Evolutionary conservation across 352 stramenopile genomes (phyloP), one percentile per base, ranked within the genome.

Genomic region (Pythium rhizo-oryzae): DNA sequence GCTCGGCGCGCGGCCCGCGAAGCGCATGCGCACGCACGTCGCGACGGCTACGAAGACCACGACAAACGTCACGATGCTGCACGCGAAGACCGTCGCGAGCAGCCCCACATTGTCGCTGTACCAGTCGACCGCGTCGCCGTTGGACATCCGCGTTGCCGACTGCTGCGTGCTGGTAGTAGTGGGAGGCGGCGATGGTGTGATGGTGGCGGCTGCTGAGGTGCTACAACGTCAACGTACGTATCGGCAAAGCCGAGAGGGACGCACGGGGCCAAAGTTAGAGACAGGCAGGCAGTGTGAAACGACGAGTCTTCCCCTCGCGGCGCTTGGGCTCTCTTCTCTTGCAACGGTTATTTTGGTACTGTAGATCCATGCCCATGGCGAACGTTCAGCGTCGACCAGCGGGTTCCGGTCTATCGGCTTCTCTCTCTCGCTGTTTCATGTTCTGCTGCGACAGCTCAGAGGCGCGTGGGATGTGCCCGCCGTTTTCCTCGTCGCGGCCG

Each of bases 51-150:
- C 11, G 33, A 85, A 81, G 1, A 60, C 35, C 39, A 82, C 24
- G 8, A 84, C 16, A 55, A 90, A 92, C 15, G 74, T 47, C 16
- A 68, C 25, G 1, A 81, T 49, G 58, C 81, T 85, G 53, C 62
- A 70, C 16, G 21, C 62, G 21, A 90, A 75, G 37, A 81, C 67
- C 0, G 65, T 35, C 19, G 74, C 62, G n/a, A 91, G 78, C n/a
- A 65, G 23, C 7, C 69, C 58, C n/a, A 81, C 24, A 59, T 83
- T 89, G 12, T 54, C 46, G 11, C 71, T 49, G 61, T 81, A 86
- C 81, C 83, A 92, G 61, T 92, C 83, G 41, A 8, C 35, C 4
- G 35, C 21, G 18, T 13, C 30, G 35, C 3, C 47, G 19, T 16
- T 33, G 19, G 52, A 1, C 21, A 23, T 39, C 37, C 15, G 19